A percentile compares a stretch with the other conserved stretches of the same genome.
Evolutionary conservation across 2,329 filamentous ascomycete genomes (phyloP).

Genomic region (Epichloe scottii): DNA sequence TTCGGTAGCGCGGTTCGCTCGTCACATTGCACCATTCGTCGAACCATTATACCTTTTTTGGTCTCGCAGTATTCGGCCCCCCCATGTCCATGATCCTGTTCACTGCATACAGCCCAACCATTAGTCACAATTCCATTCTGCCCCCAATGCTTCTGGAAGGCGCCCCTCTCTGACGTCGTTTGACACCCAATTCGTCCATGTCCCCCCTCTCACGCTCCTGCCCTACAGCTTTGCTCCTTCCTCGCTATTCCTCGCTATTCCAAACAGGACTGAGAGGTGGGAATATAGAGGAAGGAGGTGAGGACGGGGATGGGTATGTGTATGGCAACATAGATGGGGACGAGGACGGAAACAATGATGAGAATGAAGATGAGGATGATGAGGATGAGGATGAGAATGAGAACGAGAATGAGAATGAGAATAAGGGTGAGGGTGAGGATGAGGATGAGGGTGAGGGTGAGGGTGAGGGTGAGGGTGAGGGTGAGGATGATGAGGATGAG

Average conservation of each 20-base stretch:
- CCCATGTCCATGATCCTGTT: conserved; percentile 2
- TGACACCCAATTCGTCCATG: not conserved
- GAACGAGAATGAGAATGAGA: not conserved
- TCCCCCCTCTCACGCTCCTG: not conserved
- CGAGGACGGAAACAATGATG: no score
- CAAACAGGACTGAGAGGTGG: not conserved
- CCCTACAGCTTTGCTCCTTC: conserved; percentile 5
- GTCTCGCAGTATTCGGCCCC: not conserved
- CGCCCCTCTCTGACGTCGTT: not conserved
- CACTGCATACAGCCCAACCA: conserved; percentile 8
- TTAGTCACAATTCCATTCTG: conserved; percentile 10
- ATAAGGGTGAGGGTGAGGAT: not conserved
- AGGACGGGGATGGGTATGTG: not conserved
- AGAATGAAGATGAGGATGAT: no score
- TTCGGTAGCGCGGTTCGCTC: not conserved
- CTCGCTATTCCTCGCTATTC: conserved; percentile 3
- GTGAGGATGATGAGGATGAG: not conserved
- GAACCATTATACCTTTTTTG: not conserved
- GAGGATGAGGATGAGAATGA: no score
- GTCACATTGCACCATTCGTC: not conserved
- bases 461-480: not conserved
- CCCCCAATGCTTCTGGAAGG: conserved; percentile 7
- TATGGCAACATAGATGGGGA: no score
- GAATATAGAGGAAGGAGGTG: not conserved
- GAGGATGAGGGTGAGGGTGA: not conserved